phyloP scores from a whole-genome alignment of 257 asterid species.

The Rauvolfia tetraphylla region DNA sequence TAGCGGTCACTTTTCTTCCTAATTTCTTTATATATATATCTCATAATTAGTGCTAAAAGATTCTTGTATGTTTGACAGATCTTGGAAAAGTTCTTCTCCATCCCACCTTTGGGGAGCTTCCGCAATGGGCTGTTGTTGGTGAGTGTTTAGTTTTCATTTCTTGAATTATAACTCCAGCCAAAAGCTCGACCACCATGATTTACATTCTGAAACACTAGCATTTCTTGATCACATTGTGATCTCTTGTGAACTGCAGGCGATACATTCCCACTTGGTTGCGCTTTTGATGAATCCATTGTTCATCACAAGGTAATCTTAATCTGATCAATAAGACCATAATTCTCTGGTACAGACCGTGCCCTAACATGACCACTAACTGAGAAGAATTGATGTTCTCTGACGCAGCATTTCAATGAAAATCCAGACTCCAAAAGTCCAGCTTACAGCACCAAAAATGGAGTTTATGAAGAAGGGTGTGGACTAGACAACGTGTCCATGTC shows the following conservation, averaged over 20 bases:
- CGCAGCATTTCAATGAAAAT: constrained; percentile 33
- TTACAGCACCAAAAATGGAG: constrained; percentile 27
- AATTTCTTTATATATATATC: background rate
- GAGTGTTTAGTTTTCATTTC: background rate
- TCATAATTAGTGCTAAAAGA: background rate
- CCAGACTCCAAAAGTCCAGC: constrained; percentile 25
- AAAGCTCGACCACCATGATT: background rate
- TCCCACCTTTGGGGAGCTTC: constrained; percentile 34
- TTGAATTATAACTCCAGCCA: background rate
- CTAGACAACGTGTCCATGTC: constrained; percentile 36
- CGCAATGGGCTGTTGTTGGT: constrained; percentile 53
- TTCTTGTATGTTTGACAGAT: constrained; percentile 12
- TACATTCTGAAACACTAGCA: too few species aligned
- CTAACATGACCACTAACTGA: background rate
- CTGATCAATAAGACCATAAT: background rate
- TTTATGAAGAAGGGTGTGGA: constrained; percentile 26
- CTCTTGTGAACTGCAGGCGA: constrained; percentile 22
- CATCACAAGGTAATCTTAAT: constrained; percentile 31
- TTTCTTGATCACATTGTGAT: too few species aligned
- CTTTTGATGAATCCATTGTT: constrained; percentile 39
- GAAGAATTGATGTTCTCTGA: background rate
- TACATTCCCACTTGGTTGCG: constrained; percentile 43
- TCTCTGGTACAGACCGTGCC: background rate
- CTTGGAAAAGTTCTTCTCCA: constrained; percentile 39
- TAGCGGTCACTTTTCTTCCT: background rate